Percentiles rank a stretch among this genome's conserved stretches.
Conservation (phyloP, 345 rosid species). For the Moricandia arvensis region DNA sequence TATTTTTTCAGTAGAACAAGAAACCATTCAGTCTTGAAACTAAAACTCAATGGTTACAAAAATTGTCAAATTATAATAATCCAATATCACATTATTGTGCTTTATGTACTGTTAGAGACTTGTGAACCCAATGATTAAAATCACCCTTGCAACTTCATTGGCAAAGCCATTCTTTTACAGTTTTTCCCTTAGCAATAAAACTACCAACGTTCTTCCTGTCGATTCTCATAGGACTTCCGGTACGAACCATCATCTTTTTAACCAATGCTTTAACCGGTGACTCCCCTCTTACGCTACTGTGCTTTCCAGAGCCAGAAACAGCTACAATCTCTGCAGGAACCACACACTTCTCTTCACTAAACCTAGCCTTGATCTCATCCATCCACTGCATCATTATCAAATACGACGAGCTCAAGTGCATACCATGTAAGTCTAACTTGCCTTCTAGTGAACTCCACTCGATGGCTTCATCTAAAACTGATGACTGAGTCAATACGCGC, state of each 20-base stretch:
- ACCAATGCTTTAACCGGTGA: constrained; percentile 68
- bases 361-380: constrained; percentile 52
- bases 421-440: constrained; percentile 81
- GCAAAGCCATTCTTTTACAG: constrained; percentile 54
- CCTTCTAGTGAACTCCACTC: constrained; percentile 53
- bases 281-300: constrained; percentile 60
- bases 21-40: neutral
- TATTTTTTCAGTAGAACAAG: neutral
- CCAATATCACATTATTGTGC: neutral
- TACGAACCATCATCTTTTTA: constrained; percentile 51
- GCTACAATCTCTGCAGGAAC: constrained; percentile 61
- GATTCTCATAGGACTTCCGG: constrained; percentile 62
- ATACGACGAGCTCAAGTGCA: constrained; percentile 73
- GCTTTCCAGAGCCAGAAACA: constrained; percentile 77
- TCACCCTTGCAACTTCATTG: constrained; percentile 8
- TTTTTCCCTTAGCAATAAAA: constrained; percentile 67
- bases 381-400: constrained; percentile 72
- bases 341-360: constrained; percentile 32
- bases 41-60: neutral
- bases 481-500: constrained; percentile 46
- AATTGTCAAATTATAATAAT: neutral
- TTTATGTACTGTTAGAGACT: neutral
- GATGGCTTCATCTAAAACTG: constrained; percentile 52
- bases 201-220: constrained; percentile 72
- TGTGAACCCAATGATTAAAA: neutral